Evolutionary conservation across 2,329 filamentous ascomycete genomes (phyloP), one percentile per base, ranked within the genome.

Genomic region (Fusarium gaditjirri): DNA sequence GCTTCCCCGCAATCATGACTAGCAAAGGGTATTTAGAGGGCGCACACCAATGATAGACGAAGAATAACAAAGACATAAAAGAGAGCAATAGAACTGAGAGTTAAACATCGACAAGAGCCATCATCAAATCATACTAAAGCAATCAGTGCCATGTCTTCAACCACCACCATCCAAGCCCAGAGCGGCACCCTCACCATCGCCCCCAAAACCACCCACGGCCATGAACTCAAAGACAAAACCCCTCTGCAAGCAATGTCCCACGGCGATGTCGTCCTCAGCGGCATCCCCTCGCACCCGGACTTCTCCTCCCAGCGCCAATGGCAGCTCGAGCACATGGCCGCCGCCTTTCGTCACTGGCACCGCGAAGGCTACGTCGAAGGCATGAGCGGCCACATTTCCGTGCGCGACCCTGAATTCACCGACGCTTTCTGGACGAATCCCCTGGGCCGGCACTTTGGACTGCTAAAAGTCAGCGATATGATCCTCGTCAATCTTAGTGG

Each of bases 391-490:
- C 91, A 93, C 79, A 92, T 93, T 66, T 86, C 84, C 6, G 87
- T 92, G 1, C 85, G 90, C 16, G 91, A 92, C 73, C 90, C 90
- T 0, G 89, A 91, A 77, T 82, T 87, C 68, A 81, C 82, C 1
- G 81, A 89, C 58, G 85, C 85, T 2, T 91, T 92, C 80, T 93
- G 91, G 91, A 93, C 75, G 0, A 86, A 93, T 88, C 82, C 91
- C 79, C 31, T 93, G 0, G 90, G 89, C 6, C 83, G 84, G 25
- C 91, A 93, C 78, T 93, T 93, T 75, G 90, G 87, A 5, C 82
- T 91, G 57, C 84, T 93, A 59, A 88, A 88, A 65, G 90, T 91
- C 1, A 87, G 85, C 21, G 91, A 93, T 77, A 90, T 93, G 87
- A 88, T 93, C 41, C 86, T 91, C 23, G 86, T 93, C 7, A 87